phyloP scores from a whole-genome alignment of 2,329 filamentous ascomycete genomes.

The Aspergillus tubingensis region DNA sequence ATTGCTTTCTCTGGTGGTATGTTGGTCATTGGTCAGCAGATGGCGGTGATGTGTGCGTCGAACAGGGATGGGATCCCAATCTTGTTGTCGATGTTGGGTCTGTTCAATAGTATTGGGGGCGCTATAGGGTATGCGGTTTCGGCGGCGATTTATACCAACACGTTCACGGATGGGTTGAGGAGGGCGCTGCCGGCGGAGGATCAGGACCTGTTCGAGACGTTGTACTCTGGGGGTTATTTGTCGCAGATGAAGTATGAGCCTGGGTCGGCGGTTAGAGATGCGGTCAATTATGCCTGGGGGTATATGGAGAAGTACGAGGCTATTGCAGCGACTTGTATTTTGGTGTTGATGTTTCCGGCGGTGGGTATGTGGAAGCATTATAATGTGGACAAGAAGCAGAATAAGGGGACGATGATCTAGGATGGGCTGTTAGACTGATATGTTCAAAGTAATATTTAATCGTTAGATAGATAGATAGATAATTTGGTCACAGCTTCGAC shows the following conservation, averaged over 20 bases:
- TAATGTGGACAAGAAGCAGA: slow-evolving; percentile 32
- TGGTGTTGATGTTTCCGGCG: slow-evolving; percentile 27
- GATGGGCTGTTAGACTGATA: too few relatives aligned
- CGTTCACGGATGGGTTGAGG: slow-evolving; percentile 53
- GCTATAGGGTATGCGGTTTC: slow-evolving; percentile 38
- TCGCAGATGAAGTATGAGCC: slow-evolving; percentile 31
- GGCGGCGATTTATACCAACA: slow-evolving; percentile 59
- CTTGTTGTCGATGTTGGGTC: slow-evolving; percentile 39
- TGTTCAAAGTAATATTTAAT: too few relatives aligned
- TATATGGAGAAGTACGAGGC: slow-evolving; percentile 31
- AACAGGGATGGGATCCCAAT: slow-evolving; percentile 57
- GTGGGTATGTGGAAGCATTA: slow-evolving; percentile 33
- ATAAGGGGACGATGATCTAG: slow-evolving; percentile 26
- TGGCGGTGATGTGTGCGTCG: slow-evolving; percentile 60
- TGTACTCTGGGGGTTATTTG: slow-evolving; percentile 29
- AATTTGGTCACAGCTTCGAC: too few relatives aligned
- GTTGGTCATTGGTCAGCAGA: slow-evolving; percentile 57
- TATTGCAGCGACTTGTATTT: slow-evolving; percentile 28
- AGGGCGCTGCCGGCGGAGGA: slow-evolving; percentile 18
- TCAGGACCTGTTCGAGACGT: slow-evolving; percentile 22
- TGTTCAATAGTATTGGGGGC: slow-evolving; percentile 39
- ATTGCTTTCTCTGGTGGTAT: slow-evolving; percentile 58
- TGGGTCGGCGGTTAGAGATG: slow-evolving; percentile 28
- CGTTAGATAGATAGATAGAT: too few relatives aligned
- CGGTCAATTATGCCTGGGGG: slow-evolving; percentile 35